Percentiles rank a stretch among this genome's conserved stretches.
Evolutionary conservation across 192 early-diverging fungal species (phyloP).

Genomic region (Coemansia sp.): DNA sequence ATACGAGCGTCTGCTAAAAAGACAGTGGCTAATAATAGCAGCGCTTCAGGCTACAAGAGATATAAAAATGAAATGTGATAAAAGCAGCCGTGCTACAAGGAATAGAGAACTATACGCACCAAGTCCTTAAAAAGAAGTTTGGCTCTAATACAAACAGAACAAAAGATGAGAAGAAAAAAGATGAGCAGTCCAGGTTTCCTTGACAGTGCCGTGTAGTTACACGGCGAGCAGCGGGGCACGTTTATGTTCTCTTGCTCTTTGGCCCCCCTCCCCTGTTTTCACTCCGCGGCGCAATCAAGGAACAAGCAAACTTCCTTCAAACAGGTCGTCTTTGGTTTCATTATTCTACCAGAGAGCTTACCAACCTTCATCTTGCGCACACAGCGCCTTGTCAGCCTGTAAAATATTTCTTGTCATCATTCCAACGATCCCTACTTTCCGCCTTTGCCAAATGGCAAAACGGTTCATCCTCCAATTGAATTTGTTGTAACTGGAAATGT

Average conservation of each 20-base stretch:
- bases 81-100: neutral
- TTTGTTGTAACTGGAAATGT: slow-evolving; percentile 5
- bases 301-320: neutral
- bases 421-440: neutral
- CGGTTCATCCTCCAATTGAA: neutral
- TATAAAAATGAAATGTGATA: neutral
- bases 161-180: neutral
- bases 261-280: neutral
- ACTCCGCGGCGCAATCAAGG: slow-evolving; percentile 7
- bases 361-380: neutral
- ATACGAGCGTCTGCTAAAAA: neutral
- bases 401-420: neutral
- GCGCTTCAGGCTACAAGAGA: neutral
- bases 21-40: neutral
- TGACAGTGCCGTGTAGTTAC: neutral
- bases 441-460: neutral
- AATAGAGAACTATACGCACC: neutral
- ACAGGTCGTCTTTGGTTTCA: neutral
- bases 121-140: neutral
- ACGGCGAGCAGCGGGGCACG: slow-evolving; percentile 5
- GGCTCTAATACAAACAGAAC: neutral
- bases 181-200: neutral
- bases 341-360: neutral
- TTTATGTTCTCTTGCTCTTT: neutral
- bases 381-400: neutral